These are phyloP conservation scores for Lactarius akahatsu DNA, from an alignment of 768 basidiomycete species.

Conservation along the genomic window DNA sequence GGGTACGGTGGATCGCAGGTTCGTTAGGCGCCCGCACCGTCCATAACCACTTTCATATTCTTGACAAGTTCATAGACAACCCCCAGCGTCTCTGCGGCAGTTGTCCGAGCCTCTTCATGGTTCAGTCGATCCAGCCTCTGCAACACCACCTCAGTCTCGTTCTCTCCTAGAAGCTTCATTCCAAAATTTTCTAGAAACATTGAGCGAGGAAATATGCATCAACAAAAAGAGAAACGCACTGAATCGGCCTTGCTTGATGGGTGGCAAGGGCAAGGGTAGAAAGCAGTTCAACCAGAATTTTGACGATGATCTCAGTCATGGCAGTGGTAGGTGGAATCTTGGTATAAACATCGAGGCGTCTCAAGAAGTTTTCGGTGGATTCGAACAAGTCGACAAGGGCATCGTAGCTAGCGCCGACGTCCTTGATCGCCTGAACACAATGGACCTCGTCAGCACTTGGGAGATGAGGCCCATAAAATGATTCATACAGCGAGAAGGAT, in stretches of 20 bases:
- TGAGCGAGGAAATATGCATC: background rate
- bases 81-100: background rate
- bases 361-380: background rate
- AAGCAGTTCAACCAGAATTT: background rate
- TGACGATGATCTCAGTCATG: background rate
- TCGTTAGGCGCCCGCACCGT: background rate
- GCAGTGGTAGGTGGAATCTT: background rate
- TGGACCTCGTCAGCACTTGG: background rate
- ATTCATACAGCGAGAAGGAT: background rate
- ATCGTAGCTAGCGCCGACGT: background rate
- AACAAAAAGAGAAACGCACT: background rate
- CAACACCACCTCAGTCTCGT: background rate
- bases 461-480: background rate
- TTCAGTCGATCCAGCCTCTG: background rate
- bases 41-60: slow-evolving; percentile 3
- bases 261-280: slow-evolving; percentile 2
- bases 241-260: background rate
- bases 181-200: background rate
- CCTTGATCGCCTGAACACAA: background rate
- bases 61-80: background rate
- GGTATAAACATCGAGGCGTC: background rate
- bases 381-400: background rate
- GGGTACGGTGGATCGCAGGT: too few relatives aligned
- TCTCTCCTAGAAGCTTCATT: background rate
- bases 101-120: background rate